Evolutionary conservation across 805 yeast species (phyloP), one percentile per base, ranked within the genome.

Genomic region (Saccharomycopsis fermentans): DNA sequence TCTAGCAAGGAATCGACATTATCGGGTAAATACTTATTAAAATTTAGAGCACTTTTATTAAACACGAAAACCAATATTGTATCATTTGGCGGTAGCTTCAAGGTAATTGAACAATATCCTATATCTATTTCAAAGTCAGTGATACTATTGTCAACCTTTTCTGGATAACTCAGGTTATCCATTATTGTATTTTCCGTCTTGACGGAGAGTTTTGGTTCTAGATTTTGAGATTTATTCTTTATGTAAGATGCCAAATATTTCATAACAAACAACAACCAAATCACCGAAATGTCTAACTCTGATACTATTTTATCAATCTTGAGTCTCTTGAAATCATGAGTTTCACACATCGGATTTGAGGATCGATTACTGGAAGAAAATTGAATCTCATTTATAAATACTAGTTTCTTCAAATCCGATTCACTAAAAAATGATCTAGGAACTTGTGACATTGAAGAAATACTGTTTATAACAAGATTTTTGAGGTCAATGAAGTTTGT

Each of bases 181-280:
- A 32, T 32, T 11, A 32, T 6, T 21, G 29, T 24, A 43, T 21
- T 43, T 43, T 43, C 17, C 5, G 29, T 5, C 12, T 21, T 43
- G 5, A 29, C 12, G 12, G 14, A 43, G 24, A 43, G 14, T 43
- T 43, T 16, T 21, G 50, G 50, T 21, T 24, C 24, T 43, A 26
- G 11, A 2, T 43, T 24, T 24, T 19, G n/a, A 16, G 50, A 43
- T 16, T 21, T 43, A 43, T 27, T 21, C n/a, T 43, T 43, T 43
- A 43, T 11, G 29, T 43, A 43, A 21, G 14, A 6, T 9, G 36
- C 47, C 21, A 55, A 48, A 26, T 59, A 55, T 2, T 53, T 54
- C 35, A 37, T 21, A 1, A 58, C 58, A 37, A 55, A 50, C 8
- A 55, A 4, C 35, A 58, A 27, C 63, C 63, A 60, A n/a, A 60